These are phyloP conservation scores for Musa itinerans DNA, from an alignment of 176 grass and related monocot species.

Conservation along the genomic window DNA sequence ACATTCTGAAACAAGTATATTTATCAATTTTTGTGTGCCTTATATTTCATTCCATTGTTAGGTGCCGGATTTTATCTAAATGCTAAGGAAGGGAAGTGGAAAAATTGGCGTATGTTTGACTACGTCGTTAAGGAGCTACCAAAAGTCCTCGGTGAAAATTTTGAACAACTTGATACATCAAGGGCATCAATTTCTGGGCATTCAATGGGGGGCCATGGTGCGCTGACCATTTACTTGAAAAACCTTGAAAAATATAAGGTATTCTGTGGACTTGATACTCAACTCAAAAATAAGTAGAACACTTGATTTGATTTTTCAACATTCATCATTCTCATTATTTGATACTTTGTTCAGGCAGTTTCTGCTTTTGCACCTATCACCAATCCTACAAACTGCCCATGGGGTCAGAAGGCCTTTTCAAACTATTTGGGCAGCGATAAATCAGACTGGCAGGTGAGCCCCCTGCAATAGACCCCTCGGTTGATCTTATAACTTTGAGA, in stretches of 20 bases:
- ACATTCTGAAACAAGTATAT: neutral
- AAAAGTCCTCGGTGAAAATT: slow-evolving; percentile 58
- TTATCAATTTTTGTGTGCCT: neutral
- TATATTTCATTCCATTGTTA: slow-evolving; percentile 26
- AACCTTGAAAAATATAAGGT: slow-evolving; percentile 97
- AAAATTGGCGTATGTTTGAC: slow-evolving; percentile 96
- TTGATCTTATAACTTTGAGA: neutral
- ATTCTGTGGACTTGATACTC: slow-evolving; percentile 1
- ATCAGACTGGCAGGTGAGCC: slow-evolving; percentile 66
- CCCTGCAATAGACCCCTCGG: neutral
- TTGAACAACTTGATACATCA: slow-evolving; percentile 70
- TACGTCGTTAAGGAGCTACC: slow-evolving; percentile 91
- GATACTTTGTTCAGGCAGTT: slow-evolving; percentile 42
- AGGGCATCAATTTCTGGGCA: slow-evolving; percentile 85
- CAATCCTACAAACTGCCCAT: slow-evolving; percentile 82
- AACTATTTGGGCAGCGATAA: slow-evolving; percentile 80
- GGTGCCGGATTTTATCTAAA: slow-evolving; percentile 98
- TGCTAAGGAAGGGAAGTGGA: slow-evolving; percentile 80
- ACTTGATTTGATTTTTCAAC: neutral
- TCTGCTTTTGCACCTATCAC: slow-evolving; percentile 77
- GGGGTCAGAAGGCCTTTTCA: slow-evolving; percentile 97
- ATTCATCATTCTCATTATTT: neutral
- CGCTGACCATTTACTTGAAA: slow-evolving; percentile 83
- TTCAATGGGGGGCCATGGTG: slow-evolving; percentile 97
- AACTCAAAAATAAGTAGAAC: neutral